phyloP scores from a whole-genome alignment of 805 yeast species.

The Starmerella khaoyaiensis region DNA sequence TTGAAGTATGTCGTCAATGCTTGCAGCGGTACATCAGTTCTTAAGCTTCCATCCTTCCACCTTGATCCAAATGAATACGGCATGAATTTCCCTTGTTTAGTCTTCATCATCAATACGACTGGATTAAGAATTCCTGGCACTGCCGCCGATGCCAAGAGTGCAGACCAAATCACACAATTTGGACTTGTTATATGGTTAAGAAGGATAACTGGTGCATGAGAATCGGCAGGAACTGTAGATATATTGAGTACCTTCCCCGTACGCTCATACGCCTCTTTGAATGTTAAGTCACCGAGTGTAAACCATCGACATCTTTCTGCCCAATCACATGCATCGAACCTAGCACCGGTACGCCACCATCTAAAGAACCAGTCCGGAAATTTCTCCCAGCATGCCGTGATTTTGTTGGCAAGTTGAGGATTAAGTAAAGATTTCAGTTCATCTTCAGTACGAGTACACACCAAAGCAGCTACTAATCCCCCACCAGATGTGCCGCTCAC shows the following conservation, averaged over 20 bases:
- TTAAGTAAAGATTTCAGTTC: conserved; percentile 44
- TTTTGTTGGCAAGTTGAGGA: conserved; percentile 48
- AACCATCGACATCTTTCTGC: conserved; percentile 56
- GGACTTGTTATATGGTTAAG: conserved; percentile 70
- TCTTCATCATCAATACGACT: conserved; percentile 63
- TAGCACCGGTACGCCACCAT: conserved; percentile 63
- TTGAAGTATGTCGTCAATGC: conserved; percentile 63
- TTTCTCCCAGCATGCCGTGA: conserved; percentile 59
- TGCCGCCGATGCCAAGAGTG: conserved; percentile 64
- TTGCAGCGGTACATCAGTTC: conserved; percentile 68
- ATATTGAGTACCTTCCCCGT: conserved; percentile 63
- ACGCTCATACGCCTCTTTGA: conserved; percentile 50
- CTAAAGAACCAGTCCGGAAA: conserved; percentile 48
- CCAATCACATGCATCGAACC: conserved; percentile 65
- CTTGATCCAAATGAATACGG: conserved; percentile 65
- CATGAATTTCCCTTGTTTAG: conserved; percentile 32
- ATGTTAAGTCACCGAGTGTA: conserved; percentile 60
- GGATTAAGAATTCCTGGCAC: conserved; percentile 76
- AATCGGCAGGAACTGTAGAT: conserved; percentile 70
- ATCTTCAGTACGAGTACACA: conserved; percentile 55
- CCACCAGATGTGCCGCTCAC: conserved; percentile 76
- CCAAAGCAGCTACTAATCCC: conserved; percentile 60
- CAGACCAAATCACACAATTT: conserved; percentile 69
- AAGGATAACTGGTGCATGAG: conserved; percentile 66
- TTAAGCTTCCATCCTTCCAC: conserved; percentile 67